Evolutionary conservation across 805 yeast species (phyloP).

Genomic region (Lachancea meyersii): DNA sequence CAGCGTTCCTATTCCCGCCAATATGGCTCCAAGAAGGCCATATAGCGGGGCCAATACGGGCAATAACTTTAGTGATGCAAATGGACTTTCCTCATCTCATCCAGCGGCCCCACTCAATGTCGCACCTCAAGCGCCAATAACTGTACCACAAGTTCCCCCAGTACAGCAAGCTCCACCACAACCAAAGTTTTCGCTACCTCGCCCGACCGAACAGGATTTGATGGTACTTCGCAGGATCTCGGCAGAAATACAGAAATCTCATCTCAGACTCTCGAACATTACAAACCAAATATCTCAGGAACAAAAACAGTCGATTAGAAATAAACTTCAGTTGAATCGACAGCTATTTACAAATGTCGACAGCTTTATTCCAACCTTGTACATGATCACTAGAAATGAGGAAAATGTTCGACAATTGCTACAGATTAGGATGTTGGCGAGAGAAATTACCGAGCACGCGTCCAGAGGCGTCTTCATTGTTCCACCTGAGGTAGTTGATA

Average conservation of each 20-base stretch:
- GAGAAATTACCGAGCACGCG: slow-evolving; percentile 65
- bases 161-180: slow-evolving; percentile 15
- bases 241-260: slow-evolving; percentile 62
- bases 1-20: background rate
- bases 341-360: slow-evolving; percentile 65
- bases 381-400: slow-evolving; percentile 63
- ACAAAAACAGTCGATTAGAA: slow-evolving; percentile 56
- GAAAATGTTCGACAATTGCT: slow-evolving; percentile 72
- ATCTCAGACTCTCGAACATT: slow-evolving; percentile 60
- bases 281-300: slow-evolving; percentile 54
- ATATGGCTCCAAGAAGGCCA: slow-evolving; percentile 6
- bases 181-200: slow-evolving; percentile 21
- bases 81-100: background rate
- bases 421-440: slow-evolving; percentile 73
- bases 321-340: slow-evolving; percentile 40
- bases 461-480: slow-evolving; percentile 62
- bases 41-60: slow-evolving; percentile 1
- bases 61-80: background rate
- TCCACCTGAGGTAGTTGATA: slow-evolving; percentile 63
- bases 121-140: background rate
- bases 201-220: slow-evolving; percentile 57
- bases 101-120: background rate
- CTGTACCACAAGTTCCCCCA: slow-evolving; percentile 10
- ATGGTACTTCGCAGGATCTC: slow-evolving; percentile 53
- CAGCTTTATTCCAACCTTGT: slow-evolving; percentile 71